phyloP scores from a whole-genome alignment of 1,284 basidiomycete genomes.

The Cryptococcus sp. region DNA sequence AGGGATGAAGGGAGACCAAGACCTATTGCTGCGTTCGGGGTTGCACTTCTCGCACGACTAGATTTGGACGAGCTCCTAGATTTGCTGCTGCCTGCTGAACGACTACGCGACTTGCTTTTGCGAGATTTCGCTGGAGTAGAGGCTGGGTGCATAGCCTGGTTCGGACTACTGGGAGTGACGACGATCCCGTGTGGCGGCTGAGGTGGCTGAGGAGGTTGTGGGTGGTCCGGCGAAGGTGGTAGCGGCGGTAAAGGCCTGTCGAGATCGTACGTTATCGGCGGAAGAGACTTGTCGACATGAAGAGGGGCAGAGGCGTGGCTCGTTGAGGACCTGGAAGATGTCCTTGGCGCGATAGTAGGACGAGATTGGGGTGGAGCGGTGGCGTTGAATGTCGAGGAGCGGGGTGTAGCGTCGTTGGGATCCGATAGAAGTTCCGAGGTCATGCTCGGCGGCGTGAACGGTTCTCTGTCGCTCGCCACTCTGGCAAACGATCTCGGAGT shows the following conservation, averaged over 20 bases:
- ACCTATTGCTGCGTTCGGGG: slow-evolving; percentile 34
- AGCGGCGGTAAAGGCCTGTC: slow-evolving; percentile 40
- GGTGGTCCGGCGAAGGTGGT: slow-evolving; percentile 15
- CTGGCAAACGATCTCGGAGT: slow-evolving; percentile 29
- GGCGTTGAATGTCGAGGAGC: slow-evolving; percentile 4
- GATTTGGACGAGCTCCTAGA: slow-evolving; percentile 4
- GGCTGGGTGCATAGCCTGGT: slow-evolving; percentile 18
- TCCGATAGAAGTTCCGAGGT: slow-evolving; percentile 5
- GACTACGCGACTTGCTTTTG: slow-evolving; percentile 10
- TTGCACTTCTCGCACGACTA: slow-evolving; percentile 21
- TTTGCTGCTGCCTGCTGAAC: slow-evolving; percentile 15
- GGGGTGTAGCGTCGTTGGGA: background rate
- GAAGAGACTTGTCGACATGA: slow-evolving; percentile 20
- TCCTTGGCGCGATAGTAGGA: slow-evolving; percentile 2
- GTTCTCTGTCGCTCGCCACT: slow-evolving; percentile 26
- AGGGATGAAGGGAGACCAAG: slow-evolving; percentile 39
- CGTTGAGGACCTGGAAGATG: background rate
- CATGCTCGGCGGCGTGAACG: slow-evolving; percentile 7
- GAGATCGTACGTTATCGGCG: slow-evolving; percentile 13
- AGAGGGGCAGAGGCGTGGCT: background rate
- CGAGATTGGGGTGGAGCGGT: background rate
- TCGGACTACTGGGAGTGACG: slow-evolving; percentile 45
- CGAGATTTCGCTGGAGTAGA: slow-evolving; percentile 2
- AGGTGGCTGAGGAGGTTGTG: slow-evolving; percentile 3
- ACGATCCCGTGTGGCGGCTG: slow-evolving; percentile 31